phyloP scores from a whole-genome alignment of 352 stramenopile species.

The Thraustotheca clavata region DNA sequence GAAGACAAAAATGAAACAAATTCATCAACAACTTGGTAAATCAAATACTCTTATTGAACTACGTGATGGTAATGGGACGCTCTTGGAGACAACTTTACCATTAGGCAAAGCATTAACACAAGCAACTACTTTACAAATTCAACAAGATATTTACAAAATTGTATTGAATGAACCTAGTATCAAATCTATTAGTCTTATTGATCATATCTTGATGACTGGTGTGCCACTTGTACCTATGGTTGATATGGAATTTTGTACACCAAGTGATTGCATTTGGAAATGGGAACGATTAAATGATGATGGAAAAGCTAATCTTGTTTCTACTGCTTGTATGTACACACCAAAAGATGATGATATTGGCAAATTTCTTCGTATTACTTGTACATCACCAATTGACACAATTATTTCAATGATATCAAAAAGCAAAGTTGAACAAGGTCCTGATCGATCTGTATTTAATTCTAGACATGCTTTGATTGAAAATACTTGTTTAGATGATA shows the following conservation, averaged over 20 bases:
- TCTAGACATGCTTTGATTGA: conserved; percentile 25
- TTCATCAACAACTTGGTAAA: not conserved
- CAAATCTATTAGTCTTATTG: conserved; percentile 32
- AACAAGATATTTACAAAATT: conserved; percentile 16
- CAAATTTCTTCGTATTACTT: conserved; percentile 45
- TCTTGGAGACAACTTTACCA: not conserved
- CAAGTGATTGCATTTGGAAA: conserved; percentile 49
- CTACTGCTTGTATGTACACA: conserved; percentile 29
- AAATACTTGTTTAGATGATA: conserved; percentile 22
- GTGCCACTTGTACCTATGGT: conserved; percentile 40
- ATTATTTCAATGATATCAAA: not conserved
- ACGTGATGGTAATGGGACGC: not conserved
- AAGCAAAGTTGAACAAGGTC: conserved; percentile 2
- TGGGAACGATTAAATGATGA: conserved; percentile 38
- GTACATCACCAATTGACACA: conserved; percentile 32
- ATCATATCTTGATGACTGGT: conserved; percentile 12
- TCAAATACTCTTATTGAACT: conserved; percentile 7
- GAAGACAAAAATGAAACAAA: not conserved
- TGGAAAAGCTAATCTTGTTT: conserved; percentile 19
- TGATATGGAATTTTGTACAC: conserved; percentile 50
- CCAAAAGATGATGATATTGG: conserved; percentile 36
- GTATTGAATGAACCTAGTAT: conserved; percentile 40
- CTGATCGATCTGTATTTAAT: conserved; percentile 46
- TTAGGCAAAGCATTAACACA: not conserved
- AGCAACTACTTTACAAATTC: not conserved